These are phyloP conservation scores for Sporothrix inflata DNA, from an alignment of 2,329 filamentous ascomycete species.

Conservation along the genomic window DNA sequence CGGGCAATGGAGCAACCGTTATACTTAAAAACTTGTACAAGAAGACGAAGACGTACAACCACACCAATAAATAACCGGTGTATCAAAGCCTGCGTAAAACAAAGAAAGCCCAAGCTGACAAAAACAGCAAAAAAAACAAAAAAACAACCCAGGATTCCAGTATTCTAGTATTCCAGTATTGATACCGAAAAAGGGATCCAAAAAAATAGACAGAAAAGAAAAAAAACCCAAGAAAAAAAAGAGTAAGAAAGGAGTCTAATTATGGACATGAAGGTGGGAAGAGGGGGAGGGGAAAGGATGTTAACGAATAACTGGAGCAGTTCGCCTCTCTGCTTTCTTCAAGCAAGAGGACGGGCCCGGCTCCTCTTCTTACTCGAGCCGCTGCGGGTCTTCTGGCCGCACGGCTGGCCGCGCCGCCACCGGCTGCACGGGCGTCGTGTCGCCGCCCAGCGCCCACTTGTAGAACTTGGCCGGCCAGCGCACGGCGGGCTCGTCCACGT, in stretches of 20 bases:
- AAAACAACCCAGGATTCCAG: neutral
- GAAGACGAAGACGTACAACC: neutral
- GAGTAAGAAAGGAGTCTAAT: neutral
- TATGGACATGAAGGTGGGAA: neutral
- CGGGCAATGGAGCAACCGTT: slow-evolving; percentile 15
- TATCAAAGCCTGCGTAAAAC: neutral
- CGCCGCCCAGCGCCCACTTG: slow-evolving; percentile 39
- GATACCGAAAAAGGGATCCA: neutral
- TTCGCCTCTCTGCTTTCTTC: neutral
- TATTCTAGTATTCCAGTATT: neutral
- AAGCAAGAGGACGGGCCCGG: neutral
- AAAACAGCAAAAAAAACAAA: neutral
- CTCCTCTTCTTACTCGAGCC: slow-evolving; percentile 27
- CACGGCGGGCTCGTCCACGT: slow-evolving; percentile 64
- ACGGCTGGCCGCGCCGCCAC: neutral
- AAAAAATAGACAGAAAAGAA: neutral
- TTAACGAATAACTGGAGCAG: too few relatives aligned
- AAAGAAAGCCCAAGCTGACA: neutral
- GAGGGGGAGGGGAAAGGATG: neutral
- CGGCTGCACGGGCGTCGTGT: neutral
- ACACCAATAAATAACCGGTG: neutral
- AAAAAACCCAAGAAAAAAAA: neutral
- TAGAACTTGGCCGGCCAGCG: slow-evolving; percentile 62
- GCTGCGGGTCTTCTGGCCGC: slow-evolving; percentile 25
- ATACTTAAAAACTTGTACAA: slow-evolving; percentile 1